Percentiles rank a stretch among this genome's conserved stretches.
Conservation (phyloP, 2,329 filamentous ascomycete species). For the Colletotrichum chlorophyti region DNA sequence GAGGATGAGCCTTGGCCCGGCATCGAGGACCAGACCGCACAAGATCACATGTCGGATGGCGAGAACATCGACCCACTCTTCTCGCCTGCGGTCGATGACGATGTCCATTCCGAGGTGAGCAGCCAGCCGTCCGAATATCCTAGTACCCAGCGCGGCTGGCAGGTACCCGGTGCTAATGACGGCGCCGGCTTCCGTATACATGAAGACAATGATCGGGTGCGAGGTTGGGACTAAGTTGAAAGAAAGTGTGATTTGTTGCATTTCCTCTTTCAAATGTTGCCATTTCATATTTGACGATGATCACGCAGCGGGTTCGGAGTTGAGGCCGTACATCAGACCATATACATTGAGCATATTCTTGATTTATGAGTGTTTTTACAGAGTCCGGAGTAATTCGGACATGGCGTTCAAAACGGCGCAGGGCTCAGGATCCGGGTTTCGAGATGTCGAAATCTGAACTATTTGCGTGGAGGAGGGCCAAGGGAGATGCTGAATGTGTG, state of each 20-base stretch:
- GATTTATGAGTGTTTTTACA: neutral
- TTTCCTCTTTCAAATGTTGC: neutral
- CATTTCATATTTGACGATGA: conserved; percentile 18
- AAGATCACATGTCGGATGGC: conserved; percentile 50
- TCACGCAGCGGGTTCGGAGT: conserved; percentile 26
- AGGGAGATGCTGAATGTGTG: no score
- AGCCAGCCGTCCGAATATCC: conserved; percentile 64
- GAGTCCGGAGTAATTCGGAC: neutral
- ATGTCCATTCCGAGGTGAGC: conserved; percentile 45
- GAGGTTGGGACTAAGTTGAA: conserved; percentile 6
- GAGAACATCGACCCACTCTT: conserved; percentile 58
- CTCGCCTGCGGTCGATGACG: conserved; percentile 34
- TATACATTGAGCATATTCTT: conserved; percentile 16
- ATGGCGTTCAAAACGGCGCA: conserved; percentile 17
- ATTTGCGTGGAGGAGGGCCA: no score
- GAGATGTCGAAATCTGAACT: no score
- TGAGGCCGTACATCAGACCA: conserved; percentile 14
- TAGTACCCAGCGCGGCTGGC: conserved; percentile 54
- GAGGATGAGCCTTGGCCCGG: conserved; percentile 65
- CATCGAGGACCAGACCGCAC: conserved; percentile 61
- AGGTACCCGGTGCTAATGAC: conserved; percentile 33
- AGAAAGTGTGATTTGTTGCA: neutral
- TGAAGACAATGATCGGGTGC: conserved; percentile 41
- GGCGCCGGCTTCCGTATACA: conserved; percentile 46
- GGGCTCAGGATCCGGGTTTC: no score